phyloP scores from a whole-genome alignment of 805 yeast species.

The Metschnikowia lunata region DNA sequence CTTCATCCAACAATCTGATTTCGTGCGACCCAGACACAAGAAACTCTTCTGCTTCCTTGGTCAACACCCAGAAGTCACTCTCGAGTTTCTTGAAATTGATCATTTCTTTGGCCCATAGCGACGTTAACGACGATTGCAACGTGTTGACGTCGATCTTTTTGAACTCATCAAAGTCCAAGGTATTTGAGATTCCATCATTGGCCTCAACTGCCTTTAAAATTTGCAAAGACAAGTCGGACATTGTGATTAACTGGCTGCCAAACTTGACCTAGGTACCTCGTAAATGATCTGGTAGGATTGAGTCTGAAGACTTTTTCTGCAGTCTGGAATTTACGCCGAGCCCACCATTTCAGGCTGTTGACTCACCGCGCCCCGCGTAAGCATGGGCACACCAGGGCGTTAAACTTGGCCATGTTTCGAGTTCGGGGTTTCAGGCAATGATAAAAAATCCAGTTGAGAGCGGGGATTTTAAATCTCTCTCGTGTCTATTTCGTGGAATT shows the following conservation, averaged over 20 bases:
- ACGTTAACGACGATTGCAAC: slow-evolving; percentile 78
- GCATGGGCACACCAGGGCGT: not conserved
- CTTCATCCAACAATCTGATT: slow-evolving; percentile 69
- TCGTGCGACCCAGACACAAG: slow-evolving; percentile 86
- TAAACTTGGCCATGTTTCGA: too few relatives aligned
- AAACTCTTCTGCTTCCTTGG: slow-evolving; percentile 79
- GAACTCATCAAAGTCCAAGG: slow-evolving; percentile 54
- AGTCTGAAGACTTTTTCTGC: slow-evolving; percentile 13
- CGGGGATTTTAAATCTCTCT: too few relatives aligned
- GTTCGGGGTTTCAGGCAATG: too few relatives aligned
- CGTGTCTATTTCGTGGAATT: too few relatives aligned
- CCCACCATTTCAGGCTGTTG: not conserved
- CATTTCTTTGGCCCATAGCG: slow-evolving; percentile 81
- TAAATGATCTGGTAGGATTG: not conserved
- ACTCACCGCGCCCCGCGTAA: not conserved
- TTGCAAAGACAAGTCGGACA: slow-evolving; percentile 65
- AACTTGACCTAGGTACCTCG: too few relatives aligned
- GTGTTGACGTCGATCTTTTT: slow-evolving; percentile 60
- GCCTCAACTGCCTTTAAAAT: slow-evolving; percentile 62
- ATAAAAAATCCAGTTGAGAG: too few relatives aligned
- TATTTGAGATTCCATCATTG: slow-evolving; percentile 58
- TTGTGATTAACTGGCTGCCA: slow-evolving; percentile 16
- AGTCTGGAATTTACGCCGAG: slow-evolving; percentile 14
- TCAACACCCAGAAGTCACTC: slow-evolving; percentile 67
- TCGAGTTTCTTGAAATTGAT: slow-evolving; percentile 70